Base-by-base conservation (phyloP, 768 basidiomycete genomes). In the Cystobasidium ongulense region DNA sequence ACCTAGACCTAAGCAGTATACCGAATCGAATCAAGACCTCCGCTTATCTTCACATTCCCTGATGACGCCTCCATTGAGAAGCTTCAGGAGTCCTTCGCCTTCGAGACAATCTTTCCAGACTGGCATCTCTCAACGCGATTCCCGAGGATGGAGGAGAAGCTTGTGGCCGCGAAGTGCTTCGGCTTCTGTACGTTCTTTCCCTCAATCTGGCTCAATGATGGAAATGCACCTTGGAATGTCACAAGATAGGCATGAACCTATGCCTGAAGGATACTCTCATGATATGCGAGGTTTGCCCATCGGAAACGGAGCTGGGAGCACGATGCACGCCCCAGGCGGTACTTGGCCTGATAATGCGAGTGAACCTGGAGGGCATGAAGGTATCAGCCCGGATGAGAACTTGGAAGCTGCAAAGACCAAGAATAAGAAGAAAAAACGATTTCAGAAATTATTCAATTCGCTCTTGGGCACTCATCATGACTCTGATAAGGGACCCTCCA, bases 401-500 rank as follows among this genome's bases (percentile, higher is more conserved):
- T n/a, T 50, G 3, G 72, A 59, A 13, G 35, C 63, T 38, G 15
- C 35, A 35, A 43, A 33, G 39, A 29, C 15, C 17, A 52, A 72
- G 15, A 77, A 76, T 76, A 76, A 76, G 74, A 78, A 78, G 76
- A 78, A 78, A 74, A 79, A 79, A 73, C 78, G 78, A 0, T 73
- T 79, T 74, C 78, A 79, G 73, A 76, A 74, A n/a, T 75, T 79
- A 65, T 75, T 79, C 67, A 75, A 66, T 67, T 76, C 76, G 59
- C 63, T 78, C 21, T 65, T 79, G 25, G 73, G 73, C 1, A 33
- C 31, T 1, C 38, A 64, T 25, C 72, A 65, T 21, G 8, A 29
- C 21, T 27, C 35, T 33, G 35, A 43, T 1, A 52, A 27, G 23
- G 7, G 21, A 74, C 73, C 15, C 33, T 63, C 31, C 52, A 23